These are phyloP conservation scores for Globisporangium abappressorium DNA, from an alignment of 352 stramenopile species.

Conservation along the genomic window DNA sequence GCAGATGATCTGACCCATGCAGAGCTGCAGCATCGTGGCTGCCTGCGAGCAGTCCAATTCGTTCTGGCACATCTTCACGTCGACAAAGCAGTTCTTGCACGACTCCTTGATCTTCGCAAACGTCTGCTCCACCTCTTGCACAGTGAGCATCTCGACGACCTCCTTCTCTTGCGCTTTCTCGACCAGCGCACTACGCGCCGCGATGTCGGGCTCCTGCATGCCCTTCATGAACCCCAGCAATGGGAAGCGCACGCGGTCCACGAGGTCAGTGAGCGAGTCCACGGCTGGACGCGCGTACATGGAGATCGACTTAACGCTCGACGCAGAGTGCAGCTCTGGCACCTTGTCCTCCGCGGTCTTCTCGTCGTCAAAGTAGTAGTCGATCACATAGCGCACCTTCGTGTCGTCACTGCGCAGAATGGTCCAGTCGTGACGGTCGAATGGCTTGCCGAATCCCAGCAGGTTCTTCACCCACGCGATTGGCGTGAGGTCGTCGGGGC, in stretches of 20 bases:
- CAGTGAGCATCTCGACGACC: slow-evolving; percentile 39
- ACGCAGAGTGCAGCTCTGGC: slow-evolving; percentile 77
- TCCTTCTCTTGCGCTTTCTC: slow-evolving; percentile 46
- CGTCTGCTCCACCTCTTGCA: slow-evolving; percentile 75
- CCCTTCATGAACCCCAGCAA: slow-evolving; percentile 52
- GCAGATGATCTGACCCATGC: slow-evolving; percentile 87
- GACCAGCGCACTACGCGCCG: slow-evolving; percentile 41
- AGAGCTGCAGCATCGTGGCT: slow-evolving; percentile 85
- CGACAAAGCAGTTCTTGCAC: slow-evolving; percentile 79
- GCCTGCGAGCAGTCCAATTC: slow-evolving; percentile 84
- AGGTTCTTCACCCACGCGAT: slow-evolving; percentile 92
- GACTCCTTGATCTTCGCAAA: slow-evolving; percentile 82
- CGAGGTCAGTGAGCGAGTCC: slow-evolving; percentile 61
- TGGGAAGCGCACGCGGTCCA: slow-evolving; percentile 84
- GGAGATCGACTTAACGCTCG: slow-evolving; percentile 86
- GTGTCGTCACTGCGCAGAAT: slow-evolving; percentile 88
- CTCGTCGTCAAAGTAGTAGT: slow-evolving; percentile 97
- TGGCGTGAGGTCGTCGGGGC: slow-evolving; percentile 95
- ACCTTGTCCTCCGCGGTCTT: slow-evolving; percentile 75
- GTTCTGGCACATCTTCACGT: slow-evolving; percentile 72
- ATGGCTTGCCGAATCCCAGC: slow-evolving; percentile 87
- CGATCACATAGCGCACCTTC: slow-evolving; percentile 97
- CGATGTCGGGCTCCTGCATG: slow-evolving; percentile 47
- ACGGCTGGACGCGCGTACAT: slow-evolving; percentile 86
- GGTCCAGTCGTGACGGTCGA: slow-evolving; percentile 99